These are phyloP conservation scores for Nicotiana tabacum DNA, from an alignment of 257 asterid species.

Conservation along the genomic window DNA sequence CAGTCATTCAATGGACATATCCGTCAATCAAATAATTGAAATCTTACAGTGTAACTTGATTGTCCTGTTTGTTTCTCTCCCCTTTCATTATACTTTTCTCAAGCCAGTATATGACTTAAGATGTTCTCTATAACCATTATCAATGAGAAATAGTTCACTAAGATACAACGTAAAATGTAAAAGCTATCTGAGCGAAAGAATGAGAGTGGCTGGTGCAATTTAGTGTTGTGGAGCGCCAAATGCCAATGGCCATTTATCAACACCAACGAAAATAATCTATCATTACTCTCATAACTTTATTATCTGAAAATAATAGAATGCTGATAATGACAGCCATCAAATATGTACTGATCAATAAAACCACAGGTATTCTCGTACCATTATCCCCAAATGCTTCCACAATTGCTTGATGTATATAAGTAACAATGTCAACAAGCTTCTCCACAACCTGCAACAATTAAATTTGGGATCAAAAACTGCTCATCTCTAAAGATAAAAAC, in stretches of 20 bases:
- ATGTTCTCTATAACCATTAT: not conserved
- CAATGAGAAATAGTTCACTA: constrained; percentile 3
- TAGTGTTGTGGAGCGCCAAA: not conserved
- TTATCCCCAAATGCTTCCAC: constrained; percentile 67
- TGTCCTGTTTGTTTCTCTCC: not conserved
- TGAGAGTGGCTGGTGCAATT: not conserved
- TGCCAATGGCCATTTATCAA: not conserved
- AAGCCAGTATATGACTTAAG: not conserved
- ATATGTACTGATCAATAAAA: not conserved
- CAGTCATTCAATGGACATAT: not conserved
- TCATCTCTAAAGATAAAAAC: not conserved
- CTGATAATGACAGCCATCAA: not conserved
- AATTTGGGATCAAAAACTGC: not conserved
- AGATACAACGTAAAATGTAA: not conserved
- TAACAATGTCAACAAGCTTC: constrained; percentile 90
- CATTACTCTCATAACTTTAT: not conserved
- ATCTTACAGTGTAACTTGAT: not conserved
- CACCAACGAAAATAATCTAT: not conserved
- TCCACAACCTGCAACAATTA: constrained; percentile 62
- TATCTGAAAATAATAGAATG: not conserved
- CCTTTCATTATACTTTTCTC: not conserved
- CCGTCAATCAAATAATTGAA: not conserved
- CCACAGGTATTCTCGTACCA: constrained; percentile 36
- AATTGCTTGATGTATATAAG: constrained; percentile 82
- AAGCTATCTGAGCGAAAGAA: constrained; percentile 2